These are phyloP conservation scores for Cryptococcus sp. DNA, from an alignment of 1,284 basidiomycete species.

Conservation along the genomic window DNA sequence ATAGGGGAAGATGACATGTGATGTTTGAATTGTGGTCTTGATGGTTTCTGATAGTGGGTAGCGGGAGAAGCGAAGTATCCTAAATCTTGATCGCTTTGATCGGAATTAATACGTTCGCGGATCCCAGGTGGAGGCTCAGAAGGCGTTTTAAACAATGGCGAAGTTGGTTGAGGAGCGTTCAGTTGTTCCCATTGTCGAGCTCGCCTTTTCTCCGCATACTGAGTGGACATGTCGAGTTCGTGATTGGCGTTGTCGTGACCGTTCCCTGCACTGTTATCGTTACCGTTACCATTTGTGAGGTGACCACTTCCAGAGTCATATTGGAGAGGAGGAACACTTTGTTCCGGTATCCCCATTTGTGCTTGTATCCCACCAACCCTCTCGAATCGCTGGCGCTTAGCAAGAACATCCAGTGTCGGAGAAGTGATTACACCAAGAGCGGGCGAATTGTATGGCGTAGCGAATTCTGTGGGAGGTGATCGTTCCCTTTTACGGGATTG, in stretches of 20 bases:
- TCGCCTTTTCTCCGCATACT: not conserved
- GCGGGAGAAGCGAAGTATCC: not conserved
- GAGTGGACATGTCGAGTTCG: not conserved
- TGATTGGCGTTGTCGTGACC: too few relatives aligned
- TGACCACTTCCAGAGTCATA: too few relatives aligned
- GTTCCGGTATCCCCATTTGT: too few relatives aligned
- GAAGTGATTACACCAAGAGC: too few relatives aligned
- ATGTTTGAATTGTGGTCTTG: slow-evolving; percentile 1
- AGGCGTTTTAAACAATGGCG: not conserved
- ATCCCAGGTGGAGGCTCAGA: not conserved
- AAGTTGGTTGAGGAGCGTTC: slow-evolving; percentile 17
- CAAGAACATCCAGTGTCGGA: too few relatives aligned
- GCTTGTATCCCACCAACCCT: too few relatives aligned
- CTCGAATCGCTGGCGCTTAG: too few relatives aligned
- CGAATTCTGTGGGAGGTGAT: too few relatives aligned
- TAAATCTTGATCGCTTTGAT: not conserved
- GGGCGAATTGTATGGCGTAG: too few relatives aligned
- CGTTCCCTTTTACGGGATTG: not conserved
- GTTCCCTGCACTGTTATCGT: too few relatives aligned
- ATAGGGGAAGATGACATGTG: slow-evolving; percentile 34
- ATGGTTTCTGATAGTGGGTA: slow-evolving; percentile 8
- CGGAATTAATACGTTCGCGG: not conserved
- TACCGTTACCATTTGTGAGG: too few relatives aligned
- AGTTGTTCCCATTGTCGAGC: not conserved
- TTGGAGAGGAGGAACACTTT: too few relatives aligned